Base-by-base conservation (phyloP, 495 filamentous ascomycete species). In the Trichocladium antarcticum region DNA sequence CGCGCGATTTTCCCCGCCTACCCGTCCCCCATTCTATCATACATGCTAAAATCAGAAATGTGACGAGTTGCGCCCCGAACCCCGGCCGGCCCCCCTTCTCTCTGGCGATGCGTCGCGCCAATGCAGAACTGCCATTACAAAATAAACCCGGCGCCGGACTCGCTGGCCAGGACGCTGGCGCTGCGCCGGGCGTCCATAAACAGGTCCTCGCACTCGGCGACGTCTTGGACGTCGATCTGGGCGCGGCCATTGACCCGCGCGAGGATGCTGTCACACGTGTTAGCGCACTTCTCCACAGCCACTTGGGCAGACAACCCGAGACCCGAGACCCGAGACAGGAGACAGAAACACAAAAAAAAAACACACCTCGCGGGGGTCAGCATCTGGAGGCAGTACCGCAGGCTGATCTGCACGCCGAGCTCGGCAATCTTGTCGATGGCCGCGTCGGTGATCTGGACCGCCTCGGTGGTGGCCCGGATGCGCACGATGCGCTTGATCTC, bases 371-470 rank as follows among this genome's bases (percentile, higher is more conserved):
- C 85, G 2, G 92, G 89, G n/a, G 89, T 84, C 57, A 98, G 71
- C 50, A 98, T 68, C 65, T 96, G 92, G 60, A 96, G 68, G 42
- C 88, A 89, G 71, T 98, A 97, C 60, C 92, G 74, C 62, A 98
- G 68, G 64, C 85, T 92, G 53, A 94, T 86, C 55, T 82, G 80
- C 57, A 82, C 84, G 41, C 89, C 92, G 56, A 89, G 82, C 58
- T 86, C 79, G 9, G 87, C 74, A 53, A 98, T 76, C 71, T 84
- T 87, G 47, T 89, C 83, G 32, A 95, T 73, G 6, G 90, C 92
- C 21, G 80, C 76, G 31, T 93, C 86, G 8, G 82, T 81, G 44
- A 96, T 82, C 53, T 73, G 75, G 19, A 95, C 74, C 20, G 78
- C 77, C 70, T 98, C 92, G 1, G 83, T 87, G 57, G 77, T 80